Conservation (phyloP, 2,329 filamentous ascomycete species). For the Waltergamsia citrina region DNA sequence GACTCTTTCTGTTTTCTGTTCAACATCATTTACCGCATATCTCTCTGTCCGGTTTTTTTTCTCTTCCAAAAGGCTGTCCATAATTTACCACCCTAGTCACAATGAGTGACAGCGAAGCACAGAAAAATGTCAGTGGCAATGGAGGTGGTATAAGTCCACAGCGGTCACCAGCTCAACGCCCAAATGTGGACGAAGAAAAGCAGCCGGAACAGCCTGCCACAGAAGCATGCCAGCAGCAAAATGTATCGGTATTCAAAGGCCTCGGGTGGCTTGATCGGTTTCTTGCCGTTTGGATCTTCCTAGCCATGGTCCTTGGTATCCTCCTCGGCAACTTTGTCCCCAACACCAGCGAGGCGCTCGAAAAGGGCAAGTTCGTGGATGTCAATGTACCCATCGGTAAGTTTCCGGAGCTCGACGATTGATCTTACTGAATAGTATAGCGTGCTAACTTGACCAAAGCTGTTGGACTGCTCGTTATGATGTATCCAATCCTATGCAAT, state of each 20-base stretch:
- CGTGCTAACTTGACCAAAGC: conserved; percentile 32
- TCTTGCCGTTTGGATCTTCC: conserved; percentile 64
- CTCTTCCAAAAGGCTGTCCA: too few species aligned
- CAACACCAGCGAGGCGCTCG: conserved; percentile 48
- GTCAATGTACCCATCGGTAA: conserved; percentile 57
- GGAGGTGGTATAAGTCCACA: too few species aligned
- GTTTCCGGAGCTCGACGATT: conserved; percentile 3
- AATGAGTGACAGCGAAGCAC: too few species aligned
- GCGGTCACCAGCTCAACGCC: too few species aligned
- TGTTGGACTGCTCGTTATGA: conserved; percentile 78
- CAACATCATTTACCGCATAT: too few species aligned
- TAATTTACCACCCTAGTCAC: too few species aligned
- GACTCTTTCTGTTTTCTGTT: too few species aligned
- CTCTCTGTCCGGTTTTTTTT: too few species aligned
- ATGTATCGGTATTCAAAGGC: conserved; percentile 37
- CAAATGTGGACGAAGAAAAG: too few species aligned
- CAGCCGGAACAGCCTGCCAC: too few species aligned
- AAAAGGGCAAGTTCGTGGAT: conserved; percentile 64
- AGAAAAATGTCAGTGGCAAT: too few species aligned
- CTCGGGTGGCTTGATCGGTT: conserved; percentile 53
- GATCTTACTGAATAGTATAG: background rate
- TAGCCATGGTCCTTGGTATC: conserved; percentile 70
- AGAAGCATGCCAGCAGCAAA: conserved; percentile 1
- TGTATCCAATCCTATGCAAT: conserved; percentile 89
- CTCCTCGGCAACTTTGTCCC: conserved; percentile 68